phyloP scores from a whole-genome alignment of 768 basidiomycete species.

The Candolleomyces efflorescens region DNA sequence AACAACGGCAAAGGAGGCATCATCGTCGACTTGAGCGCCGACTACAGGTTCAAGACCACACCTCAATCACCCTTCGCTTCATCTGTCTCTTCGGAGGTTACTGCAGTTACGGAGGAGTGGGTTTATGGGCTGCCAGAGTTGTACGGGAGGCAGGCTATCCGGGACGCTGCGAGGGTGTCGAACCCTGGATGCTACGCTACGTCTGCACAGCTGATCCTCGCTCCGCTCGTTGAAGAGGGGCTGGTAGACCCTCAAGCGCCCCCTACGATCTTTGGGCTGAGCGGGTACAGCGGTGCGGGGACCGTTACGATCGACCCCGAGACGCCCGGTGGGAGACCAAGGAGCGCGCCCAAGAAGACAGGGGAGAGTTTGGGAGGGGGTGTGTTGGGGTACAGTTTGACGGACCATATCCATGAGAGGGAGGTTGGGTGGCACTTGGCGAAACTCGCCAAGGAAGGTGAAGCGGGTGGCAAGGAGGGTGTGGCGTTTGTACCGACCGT shows the following conservation, averaged over 20 bases:
- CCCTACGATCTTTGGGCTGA: slow-evolving; percentile 89
- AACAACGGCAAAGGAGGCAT: slow-evolving; percentile 48
- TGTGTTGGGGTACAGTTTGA: slow-evolving; percentile 82
- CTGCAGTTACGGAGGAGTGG: slow-evolving; percentile 51
- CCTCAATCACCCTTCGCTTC: background rate
- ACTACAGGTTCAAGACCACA: slow-evolving; percentile 84
- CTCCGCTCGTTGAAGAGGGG: slow-evolving; percentile 64
- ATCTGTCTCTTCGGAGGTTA: background rate
- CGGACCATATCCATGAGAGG: slow-evolving; percentile 98
- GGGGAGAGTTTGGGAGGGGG: slow-evolving; percentile 72
- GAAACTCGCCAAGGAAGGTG: background rate
- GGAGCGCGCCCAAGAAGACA: slow-evolving; percentile 77
- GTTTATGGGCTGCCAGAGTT: slow-evolving; percentile 99
- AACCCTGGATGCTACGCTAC: slow-evolving; percentile 99
- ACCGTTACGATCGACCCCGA: slow-evolving; percentile 58
- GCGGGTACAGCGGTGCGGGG: slow-evolving; percentile 94
- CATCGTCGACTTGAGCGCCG: slow-evolving; percentile 89
- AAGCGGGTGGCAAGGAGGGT: slow-evolving; percentile 24
- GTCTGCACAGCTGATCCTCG: slow-evolving; percentile 85
- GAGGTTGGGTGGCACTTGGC: slow-evolving; percentile 76
- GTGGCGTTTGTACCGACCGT: slow-evolving; percentile 87
- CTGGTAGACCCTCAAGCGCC: slow-evolving; percentile 55
- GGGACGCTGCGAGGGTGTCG: slow-evolving; percentile 77
- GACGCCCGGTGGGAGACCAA: slow-evolving; percentile 29
- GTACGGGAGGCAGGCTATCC: slow-evolving; percentile 70